Conservation (phyloP, 2,329 filamentous ascomycete genomes). For the Septoria linicola region DNA sequence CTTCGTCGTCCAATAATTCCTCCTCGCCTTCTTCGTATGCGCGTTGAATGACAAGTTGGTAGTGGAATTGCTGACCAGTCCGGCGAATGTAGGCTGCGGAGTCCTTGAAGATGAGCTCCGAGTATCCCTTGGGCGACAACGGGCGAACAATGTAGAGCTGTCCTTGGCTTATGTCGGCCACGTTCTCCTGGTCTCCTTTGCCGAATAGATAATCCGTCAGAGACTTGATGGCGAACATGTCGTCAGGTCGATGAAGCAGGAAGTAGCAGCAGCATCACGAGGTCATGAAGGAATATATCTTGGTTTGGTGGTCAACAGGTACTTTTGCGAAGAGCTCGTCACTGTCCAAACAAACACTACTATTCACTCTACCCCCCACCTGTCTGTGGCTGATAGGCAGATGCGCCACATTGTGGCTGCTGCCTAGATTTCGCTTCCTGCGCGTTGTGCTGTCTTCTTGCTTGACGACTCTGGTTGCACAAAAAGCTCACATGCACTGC, state of each 20-base stretch:
- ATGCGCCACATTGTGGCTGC: too few relatives aligned
- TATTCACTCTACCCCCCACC: too few relatives aligned
- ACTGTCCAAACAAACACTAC: too few relatives aligned
- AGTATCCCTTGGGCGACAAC: constrained; percentile 93
- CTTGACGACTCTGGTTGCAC: too few relatives aligned
- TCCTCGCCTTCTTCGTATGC: constrained; percentile 98
- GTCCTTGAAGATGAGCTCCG: constrained; percentile 96
- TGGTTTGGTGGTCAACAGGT: too few relatives aligned
- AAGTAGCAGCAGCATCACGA: neutral
- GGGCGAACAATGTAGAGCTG: constrained; percentile 97
- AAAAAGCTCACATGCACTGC: too few relatives aligned
- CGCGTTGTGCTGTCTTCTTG: too few relatives aligned
- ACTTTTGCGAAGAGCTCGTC: too few relatives aligned
- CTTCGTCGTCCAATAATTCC: constrained; percentile 84
- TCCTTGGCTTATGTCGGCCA: constrained; percentile 92
- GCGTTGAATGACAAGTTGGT: constrained; percentile 92
- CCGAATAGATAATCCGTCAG: constrained; percentile 79
- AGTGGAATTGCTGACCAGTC: constrained; percentile 93
- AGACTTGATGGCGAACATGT: constrained; percentile 38
- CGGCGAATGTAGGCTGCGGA: constrained; percentile 86
- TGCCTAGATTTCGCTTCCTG: too few relatives aligned
- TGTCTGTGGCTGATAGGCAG: too few relatives aligned
- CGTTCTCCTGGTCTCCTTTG: constrained; percentile 82
- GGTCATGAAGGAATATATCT: too few relatives aligned
- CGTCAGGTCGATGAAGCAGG: neutral